A percentile compares a stretch with the other conserved stretches of the same genome.
These are phyloP conservation scores for Euphorbia tirucalli DNA, from an alignment of 345 rosid genomes.

Conservation along the genomic window DNA sequence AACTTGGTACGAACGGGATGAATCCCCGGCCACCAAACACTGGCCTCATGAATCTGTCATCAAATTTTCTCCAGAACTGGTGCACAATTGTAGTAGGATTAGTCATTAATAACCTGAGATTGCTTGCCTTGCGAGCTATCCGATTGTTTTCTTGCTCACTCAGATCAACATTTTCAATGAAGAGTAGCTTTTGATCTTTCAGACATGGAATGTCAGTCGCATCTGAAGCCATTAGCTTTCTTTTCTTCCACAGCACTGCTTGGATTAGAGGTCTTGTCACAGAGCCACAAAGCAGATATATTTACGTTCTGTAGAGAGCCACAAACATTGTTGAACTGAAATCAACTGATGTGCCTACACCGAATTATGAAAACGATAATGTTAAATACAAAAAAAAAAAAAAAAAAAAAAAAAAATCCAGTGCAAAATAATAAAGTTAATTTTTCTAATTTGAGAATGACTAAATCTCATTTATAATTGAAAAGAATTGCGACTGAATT, in stretches of 20 bases:
- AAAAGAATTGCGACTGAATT: too few relatives aligned
- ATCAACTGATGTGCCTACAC: too few relatives aligned
- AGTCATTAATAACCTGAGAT: constrained; percentile 44
- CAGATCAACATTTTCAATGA: constrained; percentile 44
- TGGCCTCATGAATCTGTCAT: constrained; percentile 65
- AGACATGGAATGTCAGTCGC: constrained; percentile 42
- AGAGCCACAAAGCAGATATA: constrained; percentile 34
- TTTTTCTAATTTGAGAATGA: too few relatives aligned
- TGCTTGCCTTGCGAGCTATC: constrained; percentile 25
- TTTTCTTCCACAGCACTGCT: constrained; percentile 39
- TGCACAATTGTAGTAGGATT: constrained; percentile 55
- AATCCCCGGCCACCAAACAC: constrained; percentile 68
- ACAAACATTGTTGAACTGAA: too few relatives aligned
- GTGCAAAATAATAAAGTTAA: too few relatives aligned
- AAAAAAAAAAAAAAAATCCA: too few relatives aligned
- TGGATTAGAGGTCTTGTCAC: constrained; percentile 58
- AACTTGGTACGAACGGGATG: constrained; percentile 49
- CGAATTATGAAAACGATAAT: too few relatives aligned
- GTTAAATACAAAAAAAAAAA: too few relatives aligned
- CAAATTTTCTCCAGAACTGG: constrained; percentile 64
- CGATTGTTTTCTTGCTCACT: constrained; percentile 25
- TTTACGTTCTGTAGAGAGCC: constrained; percentile 35
- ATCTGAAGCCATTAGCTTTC: constrained; percentile 39
- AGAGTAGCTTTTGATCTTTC: constrained; percentile 49
- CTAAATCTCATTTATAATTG: too few relatives aligned